Evolutionary conservation across 768 basidiomycete genomes (phyloP).

Genomic region (Vararia minispora): DNA sequence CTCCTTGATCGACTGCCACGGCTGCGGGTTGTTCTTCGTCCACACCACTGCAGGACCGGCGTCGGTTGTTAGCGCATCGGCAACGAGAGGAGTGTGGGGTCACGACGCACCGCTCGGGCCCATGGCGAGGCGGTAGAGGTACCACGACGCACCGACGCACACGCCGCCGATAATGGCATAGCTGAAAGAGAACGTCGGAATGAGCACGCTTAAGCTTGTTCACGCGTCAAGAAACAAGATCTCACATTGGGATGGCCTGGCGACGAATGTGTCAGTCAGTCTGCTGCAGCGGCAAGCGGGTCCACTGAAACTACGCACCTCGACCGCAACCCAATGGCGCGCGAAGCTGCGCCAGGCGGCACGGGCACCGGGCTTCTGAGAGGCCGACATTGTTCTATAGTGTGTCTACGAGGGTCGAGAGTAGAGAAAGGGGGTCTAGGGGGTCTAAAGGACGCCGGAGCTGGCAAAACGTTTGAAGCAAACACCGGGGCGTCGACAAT

Average conservation of each 20-base stretch:
- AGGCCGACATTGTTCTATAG: no score
- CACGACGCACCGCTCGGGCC: conserved; percentile 27
- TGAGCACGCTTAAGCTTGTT: no score
- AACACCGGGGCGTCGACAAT: no score
- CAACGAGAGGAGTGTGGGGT: background rate
- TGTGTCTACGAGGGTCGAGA: no score
- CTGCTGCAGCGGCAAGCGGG: no score
- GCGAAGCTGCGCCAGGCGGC: no score
- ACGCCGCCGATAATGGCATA: conserved; percentile 38
- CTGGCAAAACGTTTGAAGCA: no score
- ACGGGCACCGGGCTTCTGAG: no score
- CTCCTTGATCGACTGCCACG: conserved; percentile 77
- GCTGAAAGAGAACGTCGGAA: conserved; percentile 17
- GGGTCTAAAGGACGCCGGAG: no score
- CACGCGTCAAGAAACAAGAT: background rate
- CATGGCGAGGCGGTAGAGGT: conserved; percentile 31
- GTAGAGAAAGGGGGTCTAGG: no score
- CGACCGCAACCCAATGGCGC: conserved; percentile 15
- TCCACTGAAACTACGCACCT: conserved; percentile 9
- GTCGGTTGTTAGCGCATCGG: conserved; percentile 5
- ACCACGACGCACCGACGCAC: conserved; percentile 31
- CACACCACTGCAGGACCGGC: conserved; percentile 34
- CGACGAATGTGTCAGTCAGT: background rate
- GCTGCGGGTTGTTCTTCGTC: conserved; percentile 68
- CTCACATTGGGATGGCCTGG: conserved; percentile 15